These are phyloP conservation scores for Metschnikowia gelsemii DNA, from an alignment of 805 yeast genomes.

Conservation along the genomic window DNA sequence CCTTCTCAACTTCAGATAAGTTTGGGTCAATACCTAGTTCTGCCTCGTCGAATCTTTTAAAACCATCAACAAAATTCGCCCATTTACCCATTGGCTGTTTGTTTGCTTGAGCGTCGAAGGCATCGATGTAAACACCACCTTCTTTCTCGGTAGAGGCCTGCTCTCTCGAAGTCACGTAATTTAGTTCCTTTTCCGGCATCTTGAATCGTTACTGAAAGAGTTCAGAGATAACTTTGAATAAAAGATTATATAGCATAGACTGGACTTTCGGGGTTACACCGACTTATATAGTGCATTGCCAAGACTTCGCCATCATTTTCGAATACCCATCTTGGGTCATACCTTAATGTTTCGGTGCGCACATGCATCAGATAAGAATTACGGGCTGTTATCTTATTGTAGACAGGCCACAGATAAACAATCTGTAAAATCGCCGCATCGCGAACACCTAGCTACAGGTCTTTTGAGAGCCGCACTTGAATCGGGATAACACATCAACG, in stretches of 20 bases:
- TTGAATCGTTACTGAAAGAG: neutral
- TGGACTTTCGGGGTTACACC: neutral
- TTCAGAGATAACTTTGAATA: neutral
- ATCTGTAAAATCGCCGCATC: slow-evolving; percentile 2
- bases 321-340: neutral
- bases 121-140: slow-evolving; percentile 40
- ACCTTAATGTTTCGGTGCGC: neutral
- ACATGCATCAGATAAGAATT: neutral
- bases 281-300: neutral
- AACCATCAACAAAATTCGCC: slow-evolving; percentile 30
- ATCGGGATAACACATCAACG: no score
- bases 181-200: slow-evolving; percentile 44
- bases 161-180: slow-evolving; percentile 39
- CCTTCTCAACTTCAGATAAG: slow-evolving; percentile 42
- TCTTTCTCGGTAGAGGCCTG: slow-evolving; percentile 36
- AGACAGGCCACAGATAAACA: neutral
- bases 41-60: slow-evolving; percentile 31
- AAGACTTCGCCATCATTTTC: neutral
- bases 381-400: no score
- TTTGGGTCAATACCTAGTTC: slow-evolving; percentile 46
- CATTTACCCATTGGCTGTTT: slow-evolving; percentile 18
- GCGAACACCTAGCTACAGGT: neutral
- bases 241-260: no score
- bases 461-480: neutral
- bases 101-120: slow-evolving; percentile 24